Conservation (phyloP, 495 filamentous ascomycete species). For the Polyplosphaeria fusca region DNA sequence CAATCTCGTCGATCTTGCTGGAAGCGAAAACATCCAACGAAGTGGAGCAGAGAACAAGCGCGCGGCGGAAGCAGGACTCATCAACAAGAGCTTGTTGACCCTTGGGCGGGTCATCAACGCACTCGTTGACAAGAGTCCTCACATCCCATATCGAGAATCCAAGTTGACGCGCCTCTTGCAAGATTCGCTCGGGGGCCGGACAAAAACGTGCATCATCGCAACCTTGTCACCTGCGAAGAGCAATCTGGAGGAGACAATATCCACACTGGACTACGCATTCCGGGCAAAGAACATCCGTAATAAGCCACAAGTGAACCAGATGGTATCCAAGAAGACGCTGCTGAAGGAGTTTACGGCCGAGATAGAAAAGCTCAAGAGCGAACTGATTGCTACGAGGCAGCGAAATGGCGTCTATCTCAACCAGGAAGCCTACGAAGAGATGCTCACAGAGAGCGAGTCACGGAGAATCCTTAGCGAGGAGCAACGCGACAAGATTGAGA, state of each 20-base stretch:
- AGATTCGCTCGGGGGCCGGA: slow-evolving; percentile 91
- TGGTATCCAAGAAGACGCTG: slow-evolving; percentile 86
- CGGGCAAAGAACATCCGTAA: slow-evolving; percentile 97
- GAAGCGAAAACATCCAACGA: slow-evolving; percentile 94
- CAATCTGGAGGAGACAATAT: slow-evolving; percentile 97
- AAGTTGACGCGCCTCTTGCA: slow-evolving; percentile 93
- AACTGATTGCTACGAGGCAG: slow-evolving; percentile 87
- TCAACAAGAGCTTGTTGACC: slow-evolving; percentile 96
- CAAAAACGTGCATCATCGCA: slow-evolving; percentile 98
- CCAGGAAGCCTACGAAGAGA: slow-evolving; percentile 76
- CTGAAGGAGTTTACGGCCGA: slow-evolving; percentile 87
- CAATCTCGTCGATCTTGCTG: slow-evolving; percentile 93
- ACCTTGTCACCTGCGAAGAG: slow-evolving; percentile 90
- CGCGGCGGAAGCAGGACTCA: slow-evolving; percentile 89
- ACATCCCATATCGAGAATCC: slow-evolving; percentile 95
- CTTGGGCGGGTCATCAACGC: slow-evolving; percentile 97
- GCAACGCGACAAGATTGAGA: slow-evolving; percentile 85
- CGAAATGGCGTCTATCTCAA: slow-evolving; percentile 93
- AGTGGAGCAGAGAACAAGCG: slow-evolving; percentile 98
- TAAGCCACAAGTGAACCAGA: slow-evolving; percentile 90
- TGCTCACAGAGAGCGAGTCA: slow-evolving; percentile 86
- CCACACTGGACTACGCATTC: slow-evolving; percentile 95
- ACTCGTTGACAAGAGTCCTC: slow-evolving; percentile 80
- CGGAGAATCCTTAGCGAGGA: slow-evolving; percentile 89
- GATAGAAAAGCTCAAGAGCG: slow-evolving; percentile 89